Base-by-base conservation (phyloP, 208 protist genomes). In the Leishmania major region DNA sequence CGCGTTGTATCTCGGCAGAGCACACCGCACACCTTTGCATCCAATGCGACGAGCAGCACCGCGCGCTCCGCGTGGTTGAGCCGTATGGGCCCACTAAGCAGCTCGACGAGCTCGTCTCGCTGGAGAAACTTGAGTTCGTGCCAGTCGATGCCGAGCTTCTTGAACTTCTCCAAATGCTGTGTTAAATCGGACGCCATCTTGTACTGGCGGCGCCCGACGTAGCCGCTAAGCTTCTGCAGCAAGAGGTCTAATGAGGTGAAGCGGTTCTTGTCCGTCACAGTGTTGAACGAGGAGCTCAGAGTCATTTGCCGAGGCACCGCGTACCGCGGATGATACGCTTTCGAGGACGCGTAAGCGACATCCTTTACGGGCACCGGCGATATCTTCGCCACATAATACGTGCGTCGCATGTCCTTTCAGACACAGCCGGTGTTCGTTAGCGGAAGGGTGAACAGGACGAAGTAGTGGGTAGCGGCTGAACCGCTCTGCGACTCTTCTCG, bases 201-300 rank as follows among this genome's bases (percentile, higher is more conserved):
- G 87, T 98, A 97, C 86, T 98, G 95, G 2, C 93, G 84, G 4
- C 95, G 81, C 10, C 95, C 95, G 11, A 96, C 92, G 70, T 95
- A 84, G 22, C 90, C 87, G 80, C 94, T 96, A 11, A 98, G 86
- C 43, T 87, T 86, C 28, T 93, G 78, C 25, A 97, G 84, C 28
- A 98, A 69, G 15, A 97, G 64, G n/a, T 95, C 77, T 17, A 98
- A 78, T 19, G 92, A 93, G 22, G 92, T 31, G 84, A 91, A 98
- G 40, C 95, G 91, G 79, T 98, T 98, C 67, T 91, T 89, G 6
- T 98, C 92, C 45, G 82, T 92, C 2, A 98, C 93, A 22, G 55
- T 77, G 82, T 98, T 84, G 55, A 97, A 96, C 2, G 85, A 84
- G 51, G 64, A 83, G 83, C 93, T 96, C 25, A 98, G 87, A 2